Conservation (phyloP, 495 filamentous ascomycete species). For the Aspergillus baeticus region DNA sequence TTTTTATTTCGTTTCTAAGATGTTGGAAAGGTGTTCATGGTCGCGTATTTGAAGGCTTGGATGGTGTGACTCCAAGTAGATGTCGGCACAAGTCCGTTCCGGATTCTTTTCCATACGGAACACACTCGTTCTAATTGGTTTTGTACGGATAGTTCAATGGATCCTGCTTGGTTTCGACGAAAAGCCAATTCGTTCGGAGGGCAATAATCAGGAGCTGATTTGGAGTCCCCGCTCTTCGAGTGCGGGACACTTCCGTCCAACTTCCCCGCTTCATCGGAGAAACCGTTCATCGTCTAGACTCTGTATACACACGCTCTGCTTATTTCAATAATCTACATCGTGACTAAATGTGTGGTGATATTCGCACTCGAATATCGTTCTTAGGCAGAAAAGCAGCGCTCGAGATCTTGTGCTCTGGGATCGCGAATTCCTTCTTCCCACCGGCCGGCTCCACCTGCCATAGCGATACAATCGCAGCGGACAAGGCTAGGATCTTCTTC, state of each 20-base stretch:
- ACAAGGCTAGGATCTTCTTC: constrained; percentile 45
- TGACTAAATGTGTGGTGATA: constrained; percentile 26
- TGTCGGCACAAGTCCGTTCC: constrained; percentile 13
- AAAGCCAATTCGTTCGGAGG: background rate
- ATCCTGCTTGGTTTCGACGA: background rate
- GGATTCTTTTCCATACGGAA: constrained; percentile 15
- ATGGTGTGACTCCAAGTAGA: constrained; percentile 3
- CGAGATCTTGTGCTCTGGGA: constrained; percentile 33
- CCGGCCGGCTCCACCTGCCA: constrained; percentile 51
- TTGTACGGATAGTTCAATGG: background rate
- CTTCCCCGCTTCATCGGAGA: background rate
- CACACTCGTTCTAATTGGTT: background rate
- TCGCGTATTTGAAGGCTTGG: constrained; percentile 2
- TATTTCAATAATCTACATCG: constrained; percentile 14
- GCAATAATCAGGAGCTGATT: no score
- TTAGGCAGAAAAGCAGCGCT: constrained; percentile 38
- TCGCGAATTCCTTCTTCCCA: constrained; percentile 21
- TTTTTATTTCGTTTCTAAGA: background rate
- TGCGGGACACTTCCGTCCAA: background rate
- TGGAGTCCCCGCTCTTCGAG: background rate
- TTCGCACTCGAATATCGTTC: constrained; percentile 35
- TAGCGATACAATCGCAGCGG: constrained; percentile 46
- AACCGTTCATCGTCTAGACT: background rate
- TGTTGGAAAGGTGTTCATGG: background rate
- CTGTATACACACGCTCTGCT: background rate